Evolutionary conservation across 2,329 filamentous ascomycete genomes (phyloP), one percentile per base, ranked within the genome.

Genomic region (Beauveria australis): DNA sequence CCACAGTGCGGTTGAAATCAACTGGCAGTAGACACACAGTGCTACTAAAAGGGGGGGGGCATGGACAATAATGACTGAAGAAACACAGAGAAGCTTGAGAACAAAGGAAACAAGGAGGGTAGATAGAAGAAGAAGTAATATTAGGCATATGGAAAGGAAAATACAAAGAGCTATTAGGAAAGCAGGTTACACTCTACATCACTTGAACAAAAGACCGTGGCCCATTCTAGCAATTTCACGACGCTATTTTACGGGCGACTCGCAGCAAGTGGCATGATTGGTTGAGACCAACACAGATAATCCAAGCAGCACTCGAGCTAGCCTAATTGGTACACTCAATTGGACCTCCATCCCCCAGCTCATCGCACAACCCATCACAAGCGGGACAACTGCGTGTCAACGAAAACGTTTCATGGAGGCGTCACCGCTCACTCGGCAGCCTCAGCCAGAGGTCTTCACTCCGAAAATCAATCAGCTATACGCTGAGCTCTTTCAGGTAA

Each of bases 381-480:
- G 47, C 56, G 43, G 55, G n/a, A 43, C 33, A 28, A 28, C 24
- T 30, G 43, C 30, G 58, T n/a, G 51, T 60, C 49, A 60, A 54
- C 28, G 19, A 48, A 41, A 37, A 30, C 19, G 28, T 48, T 54
- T 47, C 65, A 95, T 95, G 91, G 91, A 96, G 79, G 83, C 87
- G 68, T 97, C 93, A 72, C 94, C 94, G 65, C 84, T 99, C 72
- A 96, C 92, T 61, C 92, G 95, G 76, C 92, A 97, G 81, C 85
- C 86, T 75, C 85, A 91, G 69, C 94, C 93, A 59, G 89, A 95
- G 74, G 85, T 88, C 46, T 97, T 99, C 73, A 89, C 95, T 75
- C 93, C 90, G 59, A 99, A 99, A 78, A 90, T 99, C 66, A 89
- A 96, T 63, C 83, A 89, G 73, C 85, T 97, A 56, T 99, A 99